Evolutionary conservation across 2,329 filamentous ascomycete species (phyloP), one percentile per base, ranked within the genome.

Genomic region (Xylaria sp.): DNA sequence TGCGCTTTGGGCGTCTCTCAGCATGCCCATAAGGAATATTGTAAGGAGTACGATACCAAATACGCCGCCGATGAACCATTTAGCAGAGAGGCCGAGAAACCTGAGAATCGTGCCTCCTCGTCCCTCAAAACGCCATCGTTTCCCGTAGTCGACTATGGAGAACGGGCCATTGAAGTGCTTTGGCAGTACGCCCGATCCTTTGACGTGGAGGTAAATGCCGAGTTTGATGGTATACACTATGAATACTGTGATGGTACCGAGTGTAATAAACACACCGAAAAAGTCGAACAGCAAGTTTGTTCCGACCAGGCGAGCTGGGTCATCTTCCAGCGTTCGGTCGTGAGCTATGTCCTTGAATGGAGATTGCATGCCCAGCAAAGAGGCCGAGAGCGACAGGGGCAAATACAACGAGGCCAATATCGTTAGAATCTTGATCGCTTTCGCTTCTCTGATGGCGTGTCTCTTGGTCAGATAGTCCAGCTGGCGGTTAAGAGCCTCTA

Each of bases 401-500:
- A 60, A 30, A 47, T 60, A 60, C 4, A 60, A 42, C 4, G 56
- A 60, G 34, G 56, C 56, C 5, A 60, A 30, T 60, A 60, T 60
- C 21, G 56, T 60, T 11, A 60, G 39, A 32, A 27, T 60, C 27
- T 47, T 60, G 56, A 60, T 60, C n/a, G n/a, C 4, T 48, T 60
- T 60, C 32, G 56, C 56, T 60, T 60, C 56, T 48, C 56, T 32
- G 24, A 60, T 60, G 17, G 56, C 34, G 27, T 60, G 56, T 32
- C 56, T 60, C 56, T 60, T 60, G 4, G 56, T 39, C 12, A 60
- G 56, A 32, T 60, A 60, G 34, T 60, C 56, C 36, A 60, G n/a
- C 56, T 60, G 56, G 24, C 56, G 56, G 56, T 47, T 47, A 21
- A 60, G 56, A 60, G 56, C 56, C 19, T 60, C 56, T 47, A 60